Base-by-base conservation (phyloP, 2,329 filamentous ascomycete species). In the Dactylellina haptotyla region DNA sequence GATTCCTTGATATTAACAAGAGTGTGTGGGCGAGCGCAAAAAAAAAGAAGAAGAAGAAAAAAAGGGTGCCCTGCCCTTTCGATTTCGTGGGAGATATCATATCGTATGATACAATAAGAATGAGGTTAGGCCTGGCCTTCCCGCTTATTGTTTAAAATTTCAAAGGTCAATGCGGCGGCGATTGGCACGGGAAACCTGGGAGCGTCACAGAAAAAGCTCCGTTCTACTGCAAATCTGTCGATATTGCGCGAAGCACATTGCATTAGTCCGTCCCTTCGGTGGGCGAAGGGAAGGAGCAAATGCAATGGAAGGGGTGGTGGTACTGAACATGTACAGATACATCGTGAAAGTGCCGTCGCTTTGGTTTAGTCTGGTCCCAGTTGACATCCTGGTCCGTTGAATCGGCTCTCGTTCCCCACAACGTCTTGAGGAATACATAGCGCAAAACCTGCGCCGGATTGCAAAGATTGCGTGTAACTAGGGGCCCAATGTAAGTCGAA, bases 111-210 rank as follows among this genome's bases (percentile, higher is more conserved):
- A 46, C 32, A 32, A 50, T 63, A 30, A 43, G n/a, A n/a, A n/a
- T n/a, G n/a, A n/a, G n/a, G n/a, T n/a, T n/a, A n/a, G n/a, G n/a
- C 54, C 45, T 37, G 5, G 34, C 45, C 20, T 43, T 32, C 25
- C 48, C 46, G 46, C 16, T 54, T 25, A 53, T 45, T 51, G 53
- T 71, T 23, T n/a, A n/a, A 64, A 63, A 48, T 62, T 57, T 43
- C 69, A 62, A n/a, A 59, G 62, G 69, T 65, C 61, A 62, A 66
- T 73, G 69, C 69, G 69, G 69, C 69, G 58, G 58, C 32, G 14
- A 20, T 23, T 66, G 41, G 50, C 64, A 59, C 30, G 63, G 48
- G 39, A 53, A 12, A 39, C 37, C 18, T 56, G 18, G 43, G 20
- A 50, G 51, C 43, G 37, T 45, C n/a, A 34, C 14, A 57, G 58